Base-by-base conservation (phyloP, 78 protist species). In the Diacronema lutheri region DNA sequence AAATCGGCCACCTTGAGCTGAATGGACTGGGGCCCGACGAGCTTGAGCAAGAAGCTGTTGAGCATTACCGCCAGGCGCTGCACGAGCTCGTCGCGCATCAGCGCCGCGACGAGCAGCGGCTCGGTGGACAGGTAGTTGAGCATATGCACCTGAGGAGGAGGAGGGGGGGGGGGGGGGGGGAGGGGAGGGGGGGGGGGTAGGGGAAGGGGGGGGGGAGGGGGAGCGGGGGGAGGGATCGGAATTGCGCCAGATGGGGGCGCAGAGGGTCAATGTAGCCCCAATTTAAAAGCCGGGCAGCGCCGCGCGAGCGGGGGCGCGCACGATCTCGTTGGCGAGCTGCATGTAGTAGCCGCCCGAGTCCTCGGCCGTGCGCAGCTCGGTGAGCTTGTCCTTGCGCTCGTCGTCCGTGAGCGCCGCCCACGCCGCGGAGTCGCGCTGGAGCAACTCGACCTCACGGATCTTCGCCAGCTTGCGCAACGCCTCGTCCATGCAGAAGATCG, bases 51-150 rank as follows among this genome's bases (percentile, higher is more conserved):
- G 44, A 73, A 62, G 86, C 79, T 50, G 86, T 83, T 50, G 76
- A 89, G 82, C 88, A 84, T 89, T 1, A 83, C 60, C 1, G 92
- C 88, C 21, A 89, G 58, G 38, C 92, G 88, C 33, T 50, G 71
- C 5, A 60, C 66, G 21, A 89, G 80, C 82, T 85, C 89, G 20
- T 44, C 68, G 12, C 21, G 66, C 40, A 69, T 29, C 29, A 69
- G 71, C 56, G 31, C 31, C 29, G 6, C 16, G 33, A 40, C 64
- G 29, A 73, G 1, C 81, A 29, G 4, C 31, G 31, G 56, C 19
- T 71, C 79, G 31, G 79, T 4, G 25, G 58, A 11, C 21, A 81
- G 77, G 62, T 44, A 61, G 29, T 40, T 21, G 26, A 81, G 19
- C 78, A 81, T 61, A 20, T 62, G 37, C 38, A 81, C 5, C 55